Evolutionary conservation across 345 rosid species (phyloP).

Genomic region (Stellera chamaejasme): DNA sequence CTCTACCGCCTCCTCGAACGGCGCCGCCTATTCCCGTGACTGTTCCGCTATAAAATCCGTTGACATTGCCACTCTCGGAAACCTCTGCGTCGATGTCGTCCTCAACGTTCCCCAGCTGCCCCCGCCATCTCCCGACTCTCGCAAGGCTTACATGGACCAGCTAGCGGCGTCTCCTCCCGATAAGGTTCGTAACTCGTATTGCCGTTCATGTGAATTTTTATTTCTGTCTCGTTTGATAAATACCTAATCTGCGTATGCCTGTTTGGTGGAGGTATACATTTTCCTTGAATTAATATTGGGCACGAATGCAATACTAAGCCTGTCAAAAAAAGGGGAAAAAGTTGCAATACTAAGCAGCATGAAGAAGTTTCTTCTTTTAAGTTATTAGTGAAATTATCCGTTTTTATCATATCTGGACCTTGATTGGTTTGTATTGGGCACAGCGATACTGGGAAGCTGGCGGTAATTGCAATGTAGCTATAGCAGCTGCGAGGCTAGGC

Average conservation of each 20-base stretch:
- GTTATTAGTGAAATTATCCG: neutral
- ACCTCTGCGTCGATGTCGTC: conserved; percentile 92
- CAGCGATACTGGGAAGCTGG: conserved; percentile 95
- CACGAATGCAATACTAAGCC: neutral
- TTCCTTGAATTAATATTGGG: neutral
- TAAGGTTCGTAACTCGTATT: conserved; percentile 50
- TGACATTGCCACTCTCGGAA: conserved; percentile 83
- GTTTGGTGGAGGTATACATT: neutral
- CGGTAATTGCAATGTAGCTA: conserved; percentile 95
- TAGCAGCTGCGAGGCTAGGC: conserved; percentile 94
- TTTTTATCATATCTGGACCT: conserved; percentile 8
- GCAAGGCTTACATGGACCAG: conserved; percentile 62
- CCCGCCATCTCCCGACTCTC: conserved; percentile 42
- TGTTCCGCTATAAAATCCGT: conserved; percentile 29
- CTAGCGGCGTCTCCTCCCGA: conserved; percentile 77
- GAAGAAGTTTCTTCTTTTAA: conserved; percentile 1
- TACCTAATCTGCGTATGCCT: neutral
- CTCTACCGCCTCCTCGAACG: conserved; percentile 19
- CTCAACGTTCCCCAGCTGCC: conserved; percentile 80
- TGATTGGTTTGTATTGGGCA: conserved; percentile 12
- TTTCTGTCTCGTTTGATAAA: neutral
- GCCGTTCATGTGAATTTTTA: neutral
- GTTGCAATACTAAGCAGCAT: no score
- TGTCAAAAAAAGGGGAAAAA: neutral
- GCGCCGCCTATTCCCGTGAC: neutral